A percentile compares a stretch with the other conserved stretches of the same genome.
phyloP scores from a whole-genome alignment of 108 stramenopile species.

The Nitzschia sp. region DNA sequence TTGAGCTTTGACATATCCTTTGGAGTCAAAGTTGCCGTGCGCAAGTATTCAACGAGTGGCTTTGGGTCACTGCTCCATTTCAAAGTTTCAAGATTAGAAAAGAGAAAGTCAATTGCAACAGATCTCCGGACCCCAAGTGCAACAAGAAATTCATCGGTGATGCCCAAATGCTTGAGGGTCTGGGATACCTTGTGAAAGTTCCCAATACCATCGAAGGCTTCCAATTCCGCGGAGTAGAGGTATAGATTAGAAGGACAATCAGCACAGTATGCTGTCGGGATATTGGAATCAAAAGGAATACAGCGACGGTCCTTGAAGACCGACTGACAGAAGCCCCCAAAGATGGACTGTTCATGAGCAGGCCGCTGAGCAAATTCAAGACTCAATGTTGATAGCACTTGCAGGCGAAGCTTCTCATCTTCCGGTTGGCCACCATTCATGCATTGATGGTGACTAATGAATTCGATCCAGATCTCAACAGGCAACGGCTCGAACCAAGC shows the following conservation, averaged over 20 bases:
- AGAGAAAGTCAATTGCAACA: constrained; percentile 76
- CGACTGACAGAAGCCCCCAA: constrained; percentile 31
- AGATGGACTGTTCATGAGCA: constrained; percentile 15
- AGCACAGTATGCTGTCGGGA: constrained; percentile 28
- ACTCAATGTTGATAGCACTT: constrained; percentile 46
- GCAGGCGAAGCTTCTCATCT: constrained; percentile 41
- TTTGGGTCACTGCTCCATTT: constrained; percentile 70
- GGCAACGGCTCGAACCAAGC: constrained; percentile 62
- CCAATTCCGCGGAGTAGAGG: constrained; percentile 64
- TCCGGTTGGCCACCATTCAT: constrained; percentile 48
- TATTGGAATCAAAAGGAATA: constrained; percentile 44
- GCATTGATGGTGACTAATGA: constrained; percentile 52
- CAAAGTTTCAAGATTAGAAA: constrained; percentile 65
- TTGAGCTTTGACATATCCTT: constrained; percentile 60
- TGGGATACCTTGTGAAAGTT: constrained; percentile 53
- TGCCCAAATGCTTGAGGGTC: constrained; percentile 40
- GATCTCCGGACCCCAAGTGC: constrained; percentile 70
- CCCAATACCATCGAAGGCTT: constrained; percentile 63
- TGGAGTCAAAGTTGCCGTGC: constrained; percentile 51
- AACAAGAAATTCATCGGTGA: constrained; percentile 68
- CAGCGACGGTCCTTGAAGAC: constrained; percentile 39
- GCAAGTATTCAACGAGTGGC: constrained; percentile 71
- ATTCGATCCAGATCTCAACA: constrained; percentile 69
- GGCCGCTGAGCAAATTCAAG: constrained; percentile 39
- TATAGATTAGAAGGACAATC: constrained; percentile 65